A percentile compares a stretch with the other conserved stretches of the same genome.
These are phyloP conservation scores for Pythium dissimile DNA, from an alignment of 352 stramenopile genomes.

Conservation along the genomic window DNA sequence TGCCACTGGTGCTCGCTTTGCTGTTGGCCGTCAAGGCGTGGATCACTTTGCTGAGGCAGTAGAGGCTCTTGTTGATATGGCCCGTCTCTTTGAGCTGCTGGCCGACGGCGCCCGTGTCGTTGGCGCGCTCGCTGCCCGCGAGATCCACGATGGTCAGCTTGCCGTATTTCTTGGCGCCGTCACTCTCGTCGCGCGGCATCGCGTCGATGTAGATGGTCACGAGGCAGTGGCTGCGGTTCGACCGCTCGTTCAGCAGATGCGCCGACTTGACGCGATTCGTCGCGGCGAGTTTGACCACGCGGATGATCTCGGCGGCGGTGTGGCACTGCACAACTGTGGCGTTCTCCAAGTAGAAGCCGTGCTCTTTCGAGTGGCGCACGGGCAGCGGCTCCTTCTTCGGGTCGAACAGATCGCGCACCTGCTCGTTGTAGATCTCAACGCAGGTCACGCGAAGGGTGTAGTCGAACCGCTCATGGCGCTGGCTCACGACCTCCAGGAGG, in stretches of 20 bases:
- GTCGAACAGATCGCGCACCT: constrained; percentile 64
- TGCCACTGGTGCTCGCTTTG: not conserved
- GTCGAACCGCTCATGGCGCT: constrained; percentile 30
- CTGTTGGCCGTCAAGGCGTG: constrained; percentile 53
- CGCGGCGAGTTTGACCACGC: constrained; percentile 55
- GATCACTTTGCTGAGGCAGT: constrained; percentile 76
- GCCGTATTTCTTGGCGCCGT: constrained; percentile 49
- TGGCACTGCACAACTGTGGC: constrained; percentile 61
- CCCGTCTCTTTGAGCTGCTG: constrained; percentile 67
- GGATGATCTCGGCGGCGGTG: constrained; percentile 54
- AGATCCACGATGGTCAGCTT: constrained; percentile 79
- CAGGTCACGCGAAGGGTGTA: constrained; percentile 67
- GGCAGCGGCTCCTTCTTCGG: constrained; percentile 49
- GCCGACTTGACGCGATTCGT: constrained; percentile 64
- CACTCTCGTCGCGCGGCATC: constrained; percentile 22
- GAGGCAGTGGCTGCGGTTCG: constrained; percentile 74
- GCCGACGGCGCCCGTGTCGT: constrained; percentile 55
- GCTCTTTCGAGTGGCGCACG: constrained; percentile 55
- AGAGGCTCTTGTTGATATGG: constrained; percentile 79
- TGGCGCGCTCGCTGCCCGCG: constrained; percentile 61
- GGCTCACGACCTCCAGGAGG: constrained; percentile 51
- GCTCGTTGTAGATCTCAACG: constrained; percentile 80
- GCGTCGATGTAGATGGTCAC: constrained; percentile 81
- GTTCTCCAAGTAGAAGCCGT: constrained; percentile 72
- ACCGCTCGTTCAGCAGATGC: constrained; percentile 63